Base-by-base conservation (phyloP, 805 yeast species). In the Barnettozyma californica region DNA sequence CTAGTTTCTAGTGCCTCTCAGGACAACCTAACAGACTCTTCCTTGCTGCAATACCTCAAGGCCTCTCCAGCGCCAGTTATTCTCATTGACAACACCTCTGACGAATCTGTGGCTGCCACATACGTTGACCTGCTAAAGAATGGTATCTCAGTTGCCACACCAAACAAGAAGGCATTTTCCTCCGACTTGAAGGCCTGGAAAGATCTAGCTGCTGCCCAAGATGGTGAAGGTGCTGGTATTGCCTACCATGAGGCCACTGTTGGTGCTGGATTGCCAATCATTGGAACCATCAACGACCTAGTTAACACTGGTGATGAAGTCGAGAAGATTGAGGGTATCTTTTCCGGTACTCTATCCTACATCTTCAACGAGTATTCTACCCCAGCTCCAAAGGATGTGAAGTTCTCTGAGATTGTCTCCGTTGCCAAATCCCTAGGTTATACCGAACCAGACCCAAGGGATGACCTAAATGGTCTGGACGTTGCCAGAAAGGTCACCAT, bases 381-480 rank as follows among this genome's bases (percentile, higher is more conserved):
- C 42, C 69, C 81, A 46, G 74, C 73, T 52, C 71, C 83, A 41
- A 72, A 77, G 43, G 74, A 77, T 44, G 77, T 80, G 51, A 87
- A 85, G 65, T 94, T 91, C 67, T 89, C 97, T 23, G 96, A 90
- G 47, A 83, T 94, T 44, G 98, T 94, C 50, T 75, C 78, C 54
- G 81, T 82, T 43, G 99, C 99, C 46, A 92, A 92, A 71, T 70
- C 82, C 45, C 75, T 89, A 56, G 99, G 99, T 45, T 94, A 89
- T 78, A 92, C 97, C 38, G 99, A 94, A 71, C 99, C 99, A 44
- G 99, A 94, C 68, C 99, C 99, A 68, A 84, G 99, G 71, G 99
- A 94, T 68, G 99, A 94, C 66, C 80, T 94, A 68, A 94, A 92
- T 68, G 99, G 99, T 47, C 77, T 94, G 66, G 99, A 94, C 65